Evolutionary conservation across 495 filamentous ascomycete species (phyloP).

Genomic region (Amphirosellinia nigrospora): DNA sequence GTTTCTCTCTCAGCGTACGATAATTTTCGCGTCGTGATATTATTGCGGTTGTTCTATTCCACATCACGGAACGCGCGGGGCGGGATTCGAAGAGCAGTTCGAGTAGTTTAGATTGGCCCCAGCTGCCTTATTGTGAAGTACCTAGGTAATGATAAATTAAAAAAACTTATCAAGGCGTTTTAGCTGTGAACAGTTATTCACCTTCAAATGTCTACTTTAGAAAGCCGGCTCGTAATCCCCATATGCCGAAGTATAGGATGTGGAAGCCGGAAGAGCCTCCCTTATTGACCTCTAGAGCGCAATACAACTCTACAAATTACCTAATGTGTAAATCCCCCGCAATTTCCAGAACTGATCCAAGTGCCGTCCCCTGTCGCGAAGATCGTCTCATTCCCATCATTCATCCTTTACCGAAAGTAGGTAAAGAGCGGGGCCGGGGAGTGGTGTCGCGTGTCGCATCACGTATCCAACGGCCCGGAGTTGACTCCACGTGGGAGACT

Average conservation of each 20-base stretch:
- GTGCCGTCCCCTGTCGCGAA: constrained; percentile 20
- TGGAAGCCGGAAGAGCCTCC: constrained; percentile 17
- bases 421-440: constrained; percentile 4
- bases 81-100: too few species aligned
- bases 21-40: not conserved
- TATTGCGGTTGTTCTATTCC: not conserved
- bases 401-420: constrained; percentile 12
- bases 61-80: not conserved
- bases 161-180: not conserved
- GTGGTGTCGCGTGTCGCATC: constrained; percentile 6
- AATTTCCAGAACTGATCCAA: constrained; percentile 13
- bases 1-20: not conserved
- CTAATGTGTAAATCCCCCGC: constrained; percentile 4
- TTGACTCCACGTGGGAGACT: constrained; percentile 14
- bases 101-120: too few species aligned
- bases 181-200: not conserved
- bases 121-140: too few species aligned
- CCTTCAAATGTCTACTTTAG: not conserved
- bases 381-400: not conserved
- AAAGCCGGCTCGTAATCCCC: not conserved
- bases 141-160: not conserved
- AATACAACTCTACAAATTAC: not conserved
- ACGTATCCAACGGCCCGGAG: constrained; percentile 6
- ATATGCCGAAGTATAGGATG: not conserved
- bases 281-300: not conserved